Evolutionary conservation across 257 asterid genomes (phyloP).

Genomic region (Nicotiana paniculata): DNA sequence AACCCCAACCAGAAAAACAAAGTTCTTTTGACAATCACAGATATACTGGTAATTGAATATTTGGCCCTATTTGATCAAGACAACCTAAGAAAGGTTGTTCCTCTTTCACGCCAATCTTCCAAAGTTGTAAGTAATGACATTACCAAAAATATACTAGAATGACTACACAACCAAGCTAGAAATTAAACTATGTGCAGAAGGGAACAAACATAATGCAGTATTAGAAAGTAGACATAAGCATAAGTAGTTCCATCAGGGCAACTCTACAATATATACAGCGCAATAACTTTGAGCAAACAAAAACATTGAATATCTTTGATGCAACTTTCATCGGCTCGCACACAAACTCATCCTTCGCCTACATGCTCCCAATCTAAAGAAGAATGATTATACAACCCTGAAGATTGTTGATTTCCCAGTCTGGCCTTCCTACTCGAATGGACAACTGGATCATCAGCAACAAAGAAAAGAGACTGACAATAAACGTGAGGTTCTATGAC

Average conservation of each 20-base stretch:
- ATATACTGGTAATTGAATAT: no score
- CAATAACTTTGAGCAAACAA: background rate
- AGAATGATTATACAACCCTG: conserved; percentile 41
- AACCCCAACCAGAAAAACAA: no score
- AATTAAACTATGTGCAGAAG: background rate
- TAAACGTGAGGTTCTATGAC: conserved; percentile 22
- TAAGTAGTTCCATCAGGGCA: background rate
- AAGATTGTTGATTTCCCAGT: conserved; percentile 17
- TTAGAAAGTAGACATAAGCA: background rate
- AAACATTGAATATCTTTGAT: background rate
- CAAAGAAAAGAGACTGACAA: conserved; percentile 22
- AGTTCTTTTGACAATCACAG: no score
- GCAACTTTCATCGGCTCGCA: conserved; percentile 24
- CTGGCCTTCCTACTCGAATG: conserved; percentile 17
- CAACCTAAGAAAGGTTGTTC: no score
- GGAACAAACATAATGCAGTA: background rate
- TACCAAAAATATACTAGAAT: no score
- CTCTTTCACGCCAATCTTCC: no score
- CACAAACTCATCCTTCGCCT: conserved; percentile 48
- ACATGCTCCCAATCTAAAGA: conserved; percentile 96
- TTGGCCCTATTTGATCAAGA: no score
- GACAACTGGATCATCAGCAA: conserved; percentile 24
- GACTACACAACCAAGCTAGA: background rate
- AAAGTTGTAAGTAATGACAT: no score
- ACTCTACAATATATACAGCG: conserved; percentile 7